These are phyloP conservation scores for Candida sojae DNA, from an alignment of 1,139 yeast species.

Conservation along the genomic window DNA sequence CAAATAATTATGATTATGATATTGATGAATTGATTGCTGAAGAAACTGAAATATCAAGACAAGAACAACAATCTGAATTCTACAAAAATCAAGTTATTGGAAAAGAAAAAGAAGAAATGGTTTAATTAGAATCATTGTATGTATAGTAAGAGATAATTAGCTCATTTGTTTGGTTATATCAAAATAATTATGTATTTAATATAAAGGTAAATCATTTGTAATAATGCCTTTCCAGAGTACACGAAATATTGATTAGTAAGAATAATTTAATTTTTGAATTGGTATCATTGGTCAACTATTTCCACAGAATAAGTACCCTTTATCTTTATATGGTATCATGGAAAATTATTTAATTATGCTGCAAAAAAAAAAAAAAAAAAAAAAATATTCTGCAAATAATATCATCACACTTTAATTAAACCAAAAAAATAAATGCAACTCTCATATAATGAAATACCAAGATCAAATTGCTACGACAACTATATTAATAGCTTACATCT, in stretches of 20 bases:
- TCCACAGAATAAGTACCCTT: no score
- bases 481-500: background rate
- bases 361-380: conserved; percentile 4
- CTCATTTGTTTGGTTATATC: background rate
- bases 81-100: conserved; percentile 31
- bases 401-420: no score
- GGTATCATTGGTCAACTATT: no score
- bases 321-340: no score
- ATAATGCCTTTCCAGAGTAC: no score
- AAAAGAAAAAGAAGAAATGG: conserved; percentile 33
- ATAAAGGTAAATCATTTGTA: no score
- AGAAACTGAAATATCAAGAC: conserved; percentile 24
- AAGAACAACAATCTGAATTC: conserved; percentile 24
- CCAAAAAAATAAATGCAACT: background rate
- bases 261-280: no score
- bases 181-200: no score
- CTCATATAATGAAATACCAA: no score
- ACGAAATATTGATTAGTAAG: no score
- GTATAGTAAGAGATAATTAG: background rate
- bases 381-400: no score
- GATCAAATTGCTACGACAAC: no score
- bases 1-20: conserved; percentile 36
- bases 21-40: conserved; percentile 32
- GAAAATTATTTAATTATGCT: conserved; percentile 4
- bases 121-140: conserved; percentile 12